Evolutionary conservation across 805 yeast genomes (phyloP), one percentile per base, ranked within the genome.

Genomic region (Nadsonia fulvescens): DNA sequence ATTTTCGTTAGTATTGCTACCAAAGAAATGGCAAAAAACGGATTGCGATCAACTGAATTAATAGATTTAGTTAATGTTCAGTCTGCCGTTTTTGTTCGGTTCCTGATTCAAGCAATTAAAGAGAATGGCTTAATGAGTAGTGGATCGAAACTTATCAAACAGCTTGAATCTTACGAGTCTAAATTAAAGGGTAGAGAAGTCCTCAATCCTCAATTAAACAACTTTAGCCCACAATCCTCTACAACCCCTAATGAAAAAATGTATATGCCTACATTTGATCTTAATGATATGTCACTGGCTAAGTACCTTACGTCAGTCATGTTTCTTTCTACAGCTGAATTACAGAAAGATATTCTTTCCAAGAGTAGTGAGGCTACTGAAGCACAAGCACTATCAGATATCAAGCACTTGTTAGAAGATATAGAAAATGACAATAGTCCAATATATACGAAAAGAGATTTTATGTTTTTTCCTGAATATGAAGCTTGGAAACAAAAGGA

Each of bases 271-370:
- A 54, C 71, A 0, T 74, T 61, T 39, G 54, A 59, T 18, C 29
- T 70, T 2, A 35, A 56, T 0, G 78, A 73, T 33, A 64, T 74
- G 48, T 63, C 66, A 11, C 55, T 58, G 32, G 59, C 69, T 1
- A 41, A 37, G n/a, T 47, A 63, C 13, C 38, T 76, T 6, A 58
- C 54, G 19, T 44, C 49, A 3, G 28, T 74, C n/a, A 70, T 75
- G 39, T 39, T 43, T 4, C 52, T 66, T 3, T 66, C 66, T 25
- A 54, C 49, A 3, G 36, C 53, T 1, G 53, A 56, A 27, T 31
- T 76, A 7, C 81, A 73, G 38, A 60, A 56, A 20, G 78, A 70
- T 38, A 45, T 72, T 2, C 44, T 54, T 21, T 47, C 47, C 15
- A 41, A 53, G 22, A 63, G 60, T 32, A 54, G 50, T 11, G 14